phyloP scores from a whole-genome alignment of 2,329 filamentous ascomycete genomes.

The Penicillium sp. region DNA sequence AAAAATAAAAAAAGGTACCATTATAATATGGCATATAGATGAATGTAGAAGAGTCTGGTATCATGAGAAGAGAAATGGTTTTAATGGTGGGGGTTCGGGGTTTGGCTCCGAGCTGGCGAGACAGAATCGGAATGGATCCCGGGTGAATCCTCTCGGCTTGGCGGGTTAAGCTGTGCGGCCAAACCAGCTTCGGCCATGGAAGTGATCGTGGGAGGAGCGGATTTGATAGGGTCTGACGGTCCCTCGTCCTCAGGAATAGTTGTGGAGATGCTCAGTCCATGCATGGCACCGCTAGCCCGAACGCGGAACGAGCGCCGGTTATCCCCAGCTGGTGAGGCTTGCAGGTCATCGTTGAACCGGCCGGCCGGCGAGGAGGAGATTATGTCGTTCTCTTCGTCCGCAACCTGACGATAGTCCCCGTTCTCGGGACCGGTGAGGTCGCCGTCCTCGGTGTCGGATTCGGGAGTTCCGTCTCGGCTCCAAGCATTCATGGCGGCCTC shows the following conservation, averaged over 20 bases:
- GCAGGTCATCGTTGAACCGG: slow-evolving; percentile 29
- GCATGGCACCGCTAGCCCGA: slow-evolving; percentile 37
- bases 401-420: slow-evolving; percentile 32
- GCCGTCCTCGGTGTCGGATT: slow-evolving; percentile 34
- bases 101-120: slow-evolving; percentile 21
- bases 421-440: slow-evolving; percentile 27
- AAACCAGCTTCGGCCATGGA: slow-evolving; percentile 33
- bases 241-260: slow-evolving; percentile 36
- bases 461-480: slow-evolving; percentile 28
- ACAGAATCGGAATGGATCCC: slow-evolving; percentile 29
- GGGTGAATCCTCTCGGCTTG: slow-evolving; percentile 30
- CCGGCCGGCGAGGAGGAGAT: slow-evolving; percentile 19
- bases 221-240: slow-evolving; percentile 31
- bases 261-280: slow-evolving; percentile 33
- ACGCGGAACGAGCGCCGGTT: slow-evolving; percentile 38
- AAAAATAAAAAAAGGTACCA: slow-evolving; percentile 10
- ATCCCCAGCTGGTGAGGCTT: slow-evolving; percentile 30
- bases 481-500: slow-evolving; percentile 63
- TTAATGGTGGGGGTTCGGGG: slow-evolving; percentile 17
- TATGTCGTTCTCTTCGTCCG: slow-evolving; percentile 28
- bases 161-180: slow-evolving; percentile 14
- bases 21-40: slow-evolving; percentile 21
- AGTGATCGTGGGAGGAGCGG: slow-evolving; percentile 36
- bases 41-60: slow-evolving; percentile 12
- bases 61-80: neutral